Percentiles rank a stretch among this genome's conserved stretches.
Evolutionary conservation across 352 stramenopile species (phyloP).

Genomic region (Phytophthora chlamydospora): DNA sequence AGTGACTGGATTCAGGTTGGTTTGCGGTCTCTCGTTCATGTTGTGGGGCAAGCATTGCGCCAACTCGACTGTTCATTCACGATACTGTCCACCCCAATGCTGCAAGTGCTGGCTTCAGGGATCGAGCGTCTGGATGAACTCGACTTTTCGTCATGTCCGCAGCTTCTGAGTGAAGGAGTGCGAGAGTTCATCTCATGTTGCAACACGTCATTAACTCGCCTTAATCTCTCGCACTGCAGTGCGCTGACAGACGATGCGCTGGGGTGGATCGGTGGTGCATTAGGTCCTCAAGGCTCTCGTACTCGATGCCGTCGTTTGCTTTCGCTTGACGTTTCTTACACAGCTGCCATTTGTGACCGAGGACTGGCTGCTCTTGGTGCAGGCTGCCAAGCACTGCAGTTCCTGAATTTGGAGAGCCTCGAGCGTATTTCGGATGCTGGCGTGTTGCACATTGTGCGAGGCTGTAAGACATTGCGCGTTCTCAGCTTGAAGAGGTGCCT

Average conservation of each 20-base stretch:
- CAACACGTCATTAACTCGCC: conserved; percentile 51
- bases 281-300: conserved; percentile 67
- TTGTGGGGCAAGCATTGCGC: conserved; percentile 51
- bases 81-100: conserved; percentile 51
- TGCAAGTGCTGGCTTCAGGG: conserved; percentile 76
- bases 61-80: conserved; percentile 61
- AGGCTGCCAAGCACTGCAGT: conserved; percentile 66
- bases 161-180: conserved; percentile 59
- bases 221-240: conserved; percentile 66
- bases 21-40: conserved; percentile 71
- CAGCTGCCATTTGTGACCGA: conserved; percentile 58
- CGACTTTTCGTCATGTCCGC: conserved; percentile 64
- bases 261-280: conserved; percentile 67
- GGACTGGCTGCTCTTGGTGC: conserved; percentile 54
- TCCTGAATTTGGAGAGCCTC: conserved; percentile 77
- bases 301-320: conserved; percentile 66
- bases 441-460: conserved; percentile 50
- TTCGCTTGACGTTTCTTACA: conserved; percentile 77
- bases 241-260: conserved; percentile 76
- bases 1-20: conserved; percentile 51
- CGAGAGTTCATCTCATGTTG: conserved; percentile 80
- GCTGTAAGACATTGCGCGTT: conserved; percentile 60
- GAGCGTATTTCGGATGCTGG: conserved; percentile 59
- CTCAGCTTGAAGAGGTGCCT: conserved; percentile 66
- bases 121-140: conserved; percentile 63